Base-by-base conservation (phyloP, 2,329 filamentous ascomycete species). In the Chaetomium strumarium region DNA sequence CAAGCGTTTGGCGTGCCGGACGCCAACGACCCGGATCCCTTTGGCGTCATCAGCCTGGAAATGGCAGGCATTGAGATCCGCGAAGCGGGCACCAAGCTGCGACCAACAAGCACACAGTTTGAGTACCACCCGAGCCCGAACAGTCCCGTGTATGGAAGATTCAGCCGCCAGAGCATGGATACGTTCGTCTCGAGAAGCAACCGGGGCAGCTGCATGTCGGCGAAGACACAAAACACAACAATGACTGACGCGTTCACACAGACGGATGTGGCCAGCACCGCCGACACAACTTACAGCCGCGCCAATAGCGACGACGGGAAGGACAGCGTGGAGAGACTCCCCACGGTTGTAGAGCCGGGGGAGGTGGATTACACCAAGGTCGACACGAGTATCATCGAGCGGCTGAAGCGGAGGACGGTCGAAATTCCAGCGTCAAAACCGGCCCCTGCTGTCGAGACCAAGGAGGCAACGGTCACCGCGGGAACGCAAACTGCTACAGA, bases 21-120 rank as follows among this genome's bases (percentile, higher is more conserved):
- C 57, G 71, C 75, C 3, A 83, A 90, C 50, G 92, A 97, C 62
- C 90, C 91, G 0, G 92, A 97, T 66, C 92, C 92, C 0, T 97
- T 88, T 64, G 92, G 92, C 20, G 87, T 96, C 24, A 79, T 91
- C 58, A 91, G 92, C 8, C 72, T 97, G n/a, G 90, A 96, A 66
- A 85, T 90, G 73, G 88, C 90, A 55, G 92, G 92, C 2, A 74
- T 96, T 51, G 88, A 92, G 62, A 93, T 97, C 59, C 81, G 88
- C 48, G 91, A 96, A 71, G 91, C 91, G n/a, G 90, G 90, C 33
- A 86, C 85, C 2, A 81, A 83, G 46, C 75, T 81, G 49, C 77
- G 89, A 51, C 89, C 90, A 2, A 76, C 80, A 20, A 90, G 85
- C 72, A 89, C 85, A 53, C 81, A 86, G 60, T 95, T 96, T 67